phyloP scores from a whole-genome alignment of 2,329 filamentous ascomycete species.

The Ophiocordyceps camponoti-saundersi region DNA sequence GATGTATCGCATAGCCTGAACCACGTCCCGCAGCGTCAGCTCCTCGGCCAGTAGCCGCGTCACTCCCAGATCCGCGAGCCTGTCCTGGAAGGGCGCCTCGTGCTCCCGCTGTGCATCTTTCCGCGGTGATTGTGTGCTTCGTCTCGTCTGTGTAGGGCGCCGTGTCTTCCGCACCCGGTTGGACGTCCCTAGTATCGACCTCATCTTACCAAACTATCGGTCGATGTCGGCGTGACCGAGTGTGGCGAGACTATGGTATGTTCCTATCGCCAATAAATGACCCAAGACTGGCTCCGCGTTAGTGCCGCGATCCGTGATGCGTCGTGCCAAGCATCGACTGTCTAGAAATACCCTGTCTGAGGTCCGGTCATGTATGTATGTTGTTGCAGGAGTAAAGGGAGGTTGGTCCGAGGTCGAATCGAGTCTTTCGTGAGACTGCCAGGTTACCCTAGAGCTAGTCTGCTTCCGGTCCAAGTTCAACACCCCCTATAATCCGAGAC shows the following conservation, averaged over 20 bases:
- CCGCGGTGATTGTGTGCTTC: neutral
- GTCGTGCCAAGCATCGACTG: neutral
- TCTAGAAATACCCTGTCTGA: neutral
- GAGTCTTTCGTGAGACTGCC: neutral
- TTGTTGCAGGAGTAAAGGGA: neutral
- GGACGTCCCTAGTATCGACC: constrained; percentile 20
- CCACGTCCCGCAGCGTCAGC: constrained; percentile 40
- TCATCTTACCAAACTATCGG: constrained; percentile 15
- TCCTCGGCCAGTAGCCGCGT: constrained; percentile 36
- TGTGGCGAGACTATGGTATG: neutral
- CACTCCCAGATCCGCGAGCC: constrained; percentile 43
- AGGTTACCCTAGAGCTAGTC: neutral
- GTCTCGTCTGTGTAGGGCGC: constrained; percentile 1
- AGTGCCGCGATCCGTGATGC: neutral
- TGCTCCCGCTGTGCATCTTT: constrained; percentile 8
- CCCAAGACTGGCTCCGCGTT: neutral
- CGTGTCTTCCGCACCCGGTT: constrained; percentile 16
- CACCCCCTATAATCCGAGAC: neutral
- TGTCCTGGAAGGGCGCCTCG: constrained; percentile 18
- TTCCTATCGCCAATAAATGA: neutral
- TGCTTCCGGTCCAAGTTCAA: neutral
- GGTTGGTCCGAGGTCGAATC: neutral
- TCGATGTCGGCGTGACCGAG: neutral
- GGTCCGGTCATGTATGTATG: neutral
- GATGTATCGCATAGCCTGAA: constrained; percentile 48